Base-by-base conservation (phyloP, 208 protist species). In the Acanthamoeba triangularis region DNA sequence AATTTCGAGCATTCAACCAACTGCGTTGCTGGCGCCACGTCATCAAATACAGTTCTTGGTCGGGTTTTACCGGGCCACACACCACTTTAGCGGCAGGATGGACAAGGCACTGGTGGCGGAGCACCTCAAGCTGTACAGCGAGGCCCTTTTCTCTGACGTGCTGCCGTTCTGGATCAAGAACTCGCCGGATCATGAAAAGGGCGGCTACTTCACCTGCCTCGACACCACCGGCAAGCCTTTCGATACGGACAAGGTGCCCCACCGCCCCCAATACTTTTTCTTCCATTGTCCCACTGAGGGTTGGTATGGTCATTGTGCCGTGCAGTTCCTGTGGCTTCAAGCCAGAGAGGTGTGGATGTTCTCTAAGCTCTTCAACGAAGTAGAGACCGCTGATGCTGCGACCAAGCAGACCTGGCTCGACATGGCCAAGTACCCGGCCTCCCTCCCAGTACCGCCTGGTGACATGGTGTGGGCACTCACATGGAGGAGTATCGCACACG, bases 121-220 rank as follows among this genome's bases (percentile, higher is more conserved):
- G 8, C 47, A 69, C n/a, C 35, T 25, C 56, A 23, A 28, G 35
- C 49, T 65, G 10, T 94, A 80, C 61, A 84, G 56, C 14, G 33
- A 94, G 35, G 90, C 49, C 3, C 44, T 92, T 8, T 94, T 94
- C 47, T 33, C 41, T 1, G 41, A 54, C 18, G 90, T 94, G 23
- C n/a, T 94, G 16, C 90, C 49, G 20, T 94, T 94, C 52, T 94
- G 90, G 90, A 30, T 59, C 1, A 33, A 80, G 49, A 35, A 94
- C 61, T 94, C 90, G 28, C 90, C 63, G 3, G 90, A 94, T 23
- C 44, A 30, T 30, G 90, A 94, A 47, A 44, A 82, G 16, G 90
- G 90, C 4, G 90, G 90, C 72, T 94, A 80, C 52, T 94, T 94
- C 61, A 94, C 90, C 28, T 94, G 90, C 44, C 90, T 94, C 1